Base-by-base conservation (phyloP, 2,329 filamentous ascomycete species). In the Tolypocladium tundrense region DNA sequence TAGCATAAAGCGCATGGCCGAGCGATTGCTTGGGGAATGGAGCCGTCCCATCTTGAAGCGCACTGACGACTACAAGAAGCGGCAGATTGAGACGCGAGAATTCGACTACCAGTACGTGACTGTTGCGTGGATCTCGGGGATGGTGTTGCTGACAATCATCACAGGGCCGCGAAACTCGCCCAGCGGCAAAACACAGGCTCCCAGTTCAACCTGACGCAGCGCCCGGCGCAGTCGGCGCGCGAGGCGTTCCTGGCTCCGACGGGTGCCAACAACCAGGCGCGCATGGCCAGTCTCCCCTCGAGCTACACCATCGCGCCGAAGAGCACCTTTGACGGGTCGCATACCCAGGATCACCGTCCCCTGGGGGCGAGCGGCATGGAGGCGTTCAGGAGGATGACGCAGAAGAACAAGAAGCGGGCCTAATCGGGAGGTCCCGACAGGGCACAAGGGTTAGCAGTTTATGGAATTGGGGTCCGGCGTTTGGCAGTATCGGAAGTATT, bases 1-100 rank as follows among this genome's bases (percentile, higher is more conserved):
- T 5, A 82, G 81, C 60, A 97, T 99, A 78, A 97, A 97, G 79
- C 87, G 93, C 64, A 90, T 92, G 75, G 94, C 94, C 0, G 92
- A 97, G 76, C 85, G 89, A 54, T 79, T 97, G n/a, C 80, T 97
- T 58, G 90, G 90, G 58, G 93, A 97, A 70, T 99, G 94, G 94
- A 96, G 91, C 63, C 82, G 94, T 45, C 92, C 93, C 4, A 96
- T 99, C 62, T 80, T 99, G 57, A 93, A 95, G 76, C 87, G 91
- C 64, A 96, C 90, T 60, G 91, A 96, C 66, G 91, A 97, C 72
- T 97, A 95, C 77, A 92, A 91, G 75, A 94, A 96, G 78, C 86
- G 89, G 27, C 81, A 82, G 61, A 76, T 87, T 48, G 79, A 85
- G 67, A 85, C 82, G 19, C 81, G 81, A 60, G 83, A 86, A 57